Evolutionary conservation across 2,329 filamentous ascomycete species (phyloP), one percentile per base, ranked within the genome.

Genomic region (Didymella sp.): DNA sequence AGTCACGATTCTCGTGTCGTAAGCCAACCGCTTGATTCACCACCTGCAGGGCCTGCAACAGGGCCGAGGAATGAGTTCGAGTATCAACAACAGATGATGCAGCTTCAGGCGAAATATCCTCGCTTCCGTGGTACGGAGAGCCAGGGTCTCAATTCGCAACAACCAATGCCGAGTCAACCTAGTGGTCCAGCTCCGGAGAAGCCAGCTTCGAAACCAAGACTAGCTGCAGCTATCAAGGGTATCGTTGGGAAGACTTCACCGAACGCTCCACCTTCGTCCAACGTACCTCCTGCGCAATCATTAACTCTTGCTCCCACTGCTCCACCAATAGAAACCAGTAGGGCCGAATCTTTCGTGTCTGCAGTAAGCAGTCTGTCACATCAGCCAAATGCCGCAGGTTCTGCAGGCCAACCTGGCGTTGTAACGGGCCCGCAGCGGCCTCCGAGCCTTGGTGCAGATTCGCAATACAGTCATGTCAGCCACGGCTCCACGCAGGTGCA

Each of bases 181-280:
- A 33, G 48, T 27, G 30, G 48, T 5, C 67, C 59, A 21, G 59
- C 55, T 35, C 64, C 71, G 13, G 68, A 68, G 22, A 73, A 73
- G 52, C 25, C 52, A 12, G 65, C 66, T 8, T 60, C 63, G 0
- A 70, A 65, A 22, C 68, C 69, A 19, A 71, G 66, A 27, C 38
- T 74, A n/a, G 62, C 68, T 15, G 72, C 68, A n/a, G 66, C 85
- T n/a, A 81, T 86, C 60, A 84, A 82, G 60, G 61, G 53, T 15
- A 51, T 74, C 22, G 72, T 61, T 37, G 64, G 68, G 42, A 72
- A 70, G 47, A 54, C 59, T 17, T 63, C 66, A 30, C 41, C 59
- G 22, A 62, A 57, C 31, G 43, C 48, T 6, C 61, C 65, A 44
- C 52, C 60, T 28, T 21, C 33, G 6, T 21, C 60, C 2, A 60